Percentiles rank a stretch among this genome's conserved stretches.
Conservation (phyloP, 2,329 filamentous ascomycete species). For the Fusarium sp. region DNA sequence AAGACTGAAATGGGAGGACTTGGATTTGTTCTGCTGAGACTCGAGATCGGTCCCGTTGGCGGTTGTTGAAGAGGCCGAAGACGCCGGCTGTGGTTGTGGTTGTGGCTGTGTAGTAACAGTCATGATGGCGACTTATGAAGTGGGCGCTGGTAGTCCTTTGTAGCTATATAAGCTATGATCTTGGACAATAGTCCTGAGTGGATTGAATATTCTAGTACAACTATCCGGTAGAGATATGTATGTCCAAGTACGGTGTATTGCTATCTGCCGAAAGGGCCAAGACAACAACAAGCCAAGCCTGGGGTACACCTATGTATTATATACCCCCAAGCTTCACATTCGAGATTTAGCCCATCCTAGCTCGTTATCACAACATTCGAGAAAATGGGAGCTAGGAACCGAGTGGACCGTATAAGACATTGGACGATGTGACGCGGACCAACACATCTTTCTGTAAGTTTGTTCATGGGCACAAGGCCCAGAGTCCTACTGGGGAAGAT, state of each 20-base stretch:
- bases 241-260: background rate
- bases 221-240: background rate
- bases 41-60: conserved; percentile 56
- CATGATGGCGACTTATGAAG: conserved; percentile 12
- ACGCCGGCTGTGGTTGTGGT: conserved; percentile 44
- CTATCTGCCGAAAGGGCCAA: background rate
- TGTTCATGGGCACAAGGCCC: conserved; percentile 3
- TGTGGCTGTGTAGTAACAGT: conserved; percentile 36
- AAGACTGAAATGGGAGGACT: conserved; percentile 63
- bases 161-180: conserved; percentile 6
- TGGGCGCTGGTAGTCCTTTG: background rate
- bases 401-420: conserved; percentile 9
- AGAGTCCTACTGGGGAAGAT: conserved; percentile 17
- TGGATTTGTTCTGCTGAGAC: conserved; percentile 53
- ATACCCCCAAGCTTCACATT: conserved; percentile 6
- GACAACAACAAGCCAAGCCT: background rate
- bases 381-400: conserved; percentile 1
- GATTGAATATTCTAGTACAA: conserved; percentile 3
- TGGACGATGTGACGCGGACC: conserved; percentile 20
- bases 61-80: conserved; percentile 44
- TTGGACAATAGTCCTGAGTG: background rate
- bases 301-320: conserved; percentile 29
- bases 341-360: conserved; percentile 6
- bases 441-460: conserved; percentile 14
- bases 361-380: conserved; percentile 12